Evolutionary conservation across 1,284 basidiomycete genomes (phyloP), one percentile per base, ranked within the genome.

Genomic region (Trichosporon sp.): DNA sequence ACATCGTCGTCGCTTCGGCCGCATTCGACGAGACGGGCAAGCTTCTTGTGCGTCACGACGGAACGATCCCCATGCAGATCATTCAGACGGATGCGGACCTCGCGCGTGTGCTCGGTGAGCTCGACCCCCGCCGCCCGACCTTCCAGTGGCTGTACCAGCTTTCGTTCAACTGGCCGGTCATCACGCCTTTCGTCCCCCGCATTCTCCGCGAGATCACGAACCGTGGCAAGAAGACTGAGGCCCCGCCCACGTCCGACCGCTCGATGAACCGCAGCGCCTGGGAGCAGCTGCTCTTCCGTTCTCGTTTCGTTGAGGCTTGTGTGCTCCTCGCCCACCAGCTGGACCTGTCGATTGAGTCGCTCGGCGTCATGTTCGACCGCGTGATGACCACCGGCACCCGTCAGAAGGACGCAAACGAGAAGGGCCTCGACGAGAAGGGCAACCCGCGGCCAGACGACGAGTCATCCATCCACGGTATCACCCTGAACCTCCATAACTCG

Each of bases 291-390:
- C 74, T 81, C 31, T 83, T 83, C 79, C 76, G 81, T 33, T 77
- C 77, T 34, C 77, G 81, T 29, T 82, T 82, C 72, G 74, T 83
- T 65, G 81, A 83, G 66, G 82, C 82, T 9, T 80, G 81, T 13
- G 78, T 77, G 52, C 73, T 80, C 29, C 77, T 83, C 21, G 75
- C 82, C 14, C 74, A 79, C 60, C 79, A 82, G 66, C 74, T 83
- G 31, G 81, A 82, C 62, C 74, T 83, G 21, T 78, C 82, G 0
- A 74, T 83, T 58, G 78, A 82, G 65, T 74, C 79, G 31, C 83
- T 94, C 59, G 91, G 92, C 3, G 83, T 83, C 32, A 81, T 94
- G 64, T 83, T 83, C 70, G 82, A 83, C 71, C 80, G 80, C 59
- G 80, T 83, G 21, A 71, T 83, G 25, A 80, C 80, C 6, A 83